These are phyloP conservation scores for Monilinia aucupariae DNA, from an alignment of 2,329 filamentous ascomycete genomes.

Conservation along the genomic window DNA sequence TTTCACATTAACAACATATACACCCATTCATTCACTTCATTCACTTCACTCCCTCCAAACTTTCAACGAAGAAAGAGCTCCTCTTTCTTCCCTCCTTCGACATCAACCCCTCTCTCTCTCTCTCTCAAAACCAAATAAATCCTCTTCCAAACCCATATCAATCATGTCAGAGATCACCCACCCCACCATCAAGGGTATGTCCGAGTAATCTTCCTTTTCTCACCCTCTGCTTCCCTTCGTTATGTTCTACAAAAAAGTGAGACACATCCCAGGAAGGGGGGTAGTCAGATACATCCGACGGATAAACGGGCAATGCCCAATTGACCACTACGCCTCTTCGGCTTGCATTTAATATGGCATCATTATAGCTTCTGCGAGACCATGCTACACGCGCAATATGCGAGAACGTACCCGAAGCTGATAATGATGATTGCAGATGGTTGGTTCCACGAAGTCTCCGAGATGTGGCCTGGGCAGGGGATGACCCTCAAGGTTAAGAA, in stretches of 20 bases:
- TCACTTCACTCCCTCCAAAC: too few relatives aligned
- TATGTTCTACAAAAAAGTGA: slow-evolving; percentile 2
- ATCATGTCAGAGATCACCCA: slow-evolving; percentile 51
- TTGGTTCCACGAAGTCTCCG: slow-evolving; percentile 98
- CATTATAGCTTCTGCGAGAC: slow-evolving; percentile 3
- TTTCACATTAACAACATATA: too few relatives aligned
- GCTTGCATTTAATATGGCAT: not conserved
- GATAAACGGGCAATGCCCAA: not conserved
- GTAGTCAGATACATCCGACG: not conserved
- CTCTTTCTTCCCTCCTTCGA: too few relatives aligned
- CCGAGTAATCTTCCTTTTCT: not conserved
- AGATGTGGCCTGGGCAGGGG: slow-evolving; percentile 98
- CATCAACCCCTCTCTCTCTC: not conserved
- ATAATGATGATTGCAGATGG: slow-evolving; percentile 61
- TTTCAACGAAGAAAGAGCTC: not conserved
- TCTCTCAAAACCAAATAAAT: not conserved
- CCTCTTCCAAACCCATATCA: not conserved
- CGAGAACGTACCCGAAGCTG: slow-evolving; percentile 17
- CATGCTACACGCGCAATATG: slow-evolving; percentile 13
- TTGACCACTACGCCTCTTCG: not conserved
- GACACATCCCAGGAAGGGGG: not conserved
- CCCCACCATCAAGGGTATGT: slow-evolving; percentile 54
- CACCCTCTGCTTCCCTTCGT: not conserved
- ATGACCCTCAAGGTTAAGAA: slow-evolving; percentile 98
- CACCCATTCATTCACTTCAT: too few relatives aligned